These are phyloP conservation scores for Colletotrichum tamarilloi DNA, from an alignment of 2,329 filamentous ascomycete genomes.

Conservation along the genomic window DNA sequence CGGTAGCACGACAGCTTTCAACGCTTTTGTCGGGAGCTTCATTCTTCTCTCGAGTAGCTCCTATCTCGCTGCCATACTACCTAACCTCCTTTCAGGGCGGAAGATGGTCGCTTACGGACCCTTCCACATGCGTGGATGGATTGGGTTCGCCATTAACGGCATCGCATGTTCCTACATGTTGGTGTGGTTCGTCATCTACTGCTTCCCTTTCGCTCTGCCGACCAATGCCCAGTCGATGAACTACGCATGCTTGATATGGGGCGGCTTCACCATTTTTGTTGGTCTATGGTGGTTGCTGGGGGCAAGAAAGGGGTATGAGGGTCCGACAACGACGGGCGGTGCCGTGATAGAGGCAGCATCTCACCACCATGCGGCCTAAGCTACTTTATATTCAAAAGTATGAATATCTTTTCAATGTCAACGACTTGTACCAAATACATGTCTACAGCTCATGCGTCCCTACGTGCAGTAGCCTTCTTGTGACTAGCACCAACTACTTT, in stretches of 20 bases:
- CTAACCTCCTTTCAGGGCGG: constrained; percentile 59
- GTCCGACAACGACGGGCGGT: constrained; percentile 34
- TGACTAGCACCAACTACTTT: background rate
- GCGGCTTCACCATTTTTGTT: constrained; percentile 52
- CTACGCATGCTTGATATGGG: constrained; percentile 58
- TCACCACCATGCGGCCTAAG: background rate
- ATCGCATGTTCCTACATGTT: constrained; percentile 68
- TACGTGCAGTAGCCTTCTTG: background rate
- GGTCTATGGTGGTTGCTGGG: constrained; percentile 54
- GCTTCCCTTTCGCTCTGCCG: constrained; percentile 64
- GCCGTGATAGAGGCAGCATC: constrained; percentile 3
- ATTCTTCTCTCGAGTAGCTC: constrained; percentile 57
- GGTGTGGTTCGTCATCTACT: constrained; percentile 72
- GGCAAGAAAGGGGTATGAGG: constrained; percentile 38
- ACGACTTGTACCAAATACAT: background rate
- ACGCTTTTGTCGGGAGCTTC: constrained; percentile 69
- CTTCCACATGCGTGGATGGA: constrained; percentile 62
- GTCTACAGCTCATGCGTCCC: background rate
- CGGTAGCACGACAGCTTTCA: constrained; percentile 74
- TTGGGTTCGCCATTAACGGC: constrained; percentile 63
- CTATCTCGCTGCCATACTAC: constrained; percentile 73
- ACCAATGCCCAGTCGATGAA: constrained; percentile 63
- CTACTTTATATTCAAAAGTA: background rate
- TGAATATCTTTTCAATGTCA: background rate
- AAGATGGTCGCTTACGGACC: constrained; percentile 60